Conservation (phyloP, 2,329 filamentous ascomycete species). For the Alternaria conjuncta region DNA sequence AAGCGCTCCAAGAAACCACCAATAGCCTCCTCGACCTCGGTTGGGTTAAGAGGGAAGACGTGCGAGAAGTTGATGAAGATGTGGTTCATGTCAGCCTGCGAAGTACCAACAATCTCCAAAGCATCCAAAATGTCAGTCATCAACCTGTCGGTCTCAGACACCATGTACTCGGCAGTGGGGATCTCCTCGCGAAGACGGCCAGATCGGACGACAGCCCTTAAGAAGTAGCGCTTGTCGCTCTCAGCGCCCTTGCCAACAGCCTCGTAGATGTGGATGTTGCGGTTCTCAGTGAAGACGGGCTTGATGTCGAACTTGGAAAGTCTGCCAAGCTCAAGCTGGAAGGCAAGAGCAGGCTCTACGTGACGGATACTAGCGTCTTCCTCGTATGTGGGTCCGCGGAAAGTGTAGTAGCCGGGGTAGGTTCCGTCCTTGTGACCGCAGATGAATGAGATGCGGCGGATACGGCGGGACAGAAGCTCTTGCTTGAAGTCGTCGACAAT, state of each 20-base stretch:
- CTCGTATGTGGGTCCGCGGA: conserved; percentile 86
- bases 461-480: conserved; percentile 78
- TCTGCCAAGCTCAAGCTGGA: conserved; percentile 95
- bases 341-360: conserved; percentile 93
- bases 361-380: conserved; percentile 98
- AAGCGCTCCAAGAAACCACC: conserved; percentile 97
- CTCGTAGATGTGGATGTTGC: conserved; percentile 99
- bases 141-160: conserved; percentile 93
- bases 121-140: conserved; percentile 98
- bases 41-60: conserved; percentile 88
- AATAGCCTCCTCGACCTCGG: conserved; percentile 90
- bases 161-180: conserved; percentile 96
- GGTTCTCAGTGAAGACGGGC: conserved; percentile 98
- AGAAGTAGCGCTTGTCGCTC: conserved; percentile 98
- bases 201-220: conserved; percentile 91
- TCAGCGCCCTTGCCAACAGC: conserved; percentile 93
- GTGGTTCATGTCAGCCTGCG: conserved; percentile 98
- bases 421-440: conserved; percentile 93
- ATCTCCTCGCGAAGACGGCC: conserved; percentile 96
- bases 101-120: conserved; percentile 97
- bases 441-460: conserved; percentile 94
- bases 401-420: conserved; percentile 97
- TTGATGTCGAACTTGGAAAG: conserved; percentile 97
- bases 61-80: conserved; percentile 99
- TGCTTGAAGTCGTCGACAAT: conserved; percentile 83